Conservation (phyloP, 2,329 filamentous ascomycete species). For the Aspergillus clavatus region DNA sequence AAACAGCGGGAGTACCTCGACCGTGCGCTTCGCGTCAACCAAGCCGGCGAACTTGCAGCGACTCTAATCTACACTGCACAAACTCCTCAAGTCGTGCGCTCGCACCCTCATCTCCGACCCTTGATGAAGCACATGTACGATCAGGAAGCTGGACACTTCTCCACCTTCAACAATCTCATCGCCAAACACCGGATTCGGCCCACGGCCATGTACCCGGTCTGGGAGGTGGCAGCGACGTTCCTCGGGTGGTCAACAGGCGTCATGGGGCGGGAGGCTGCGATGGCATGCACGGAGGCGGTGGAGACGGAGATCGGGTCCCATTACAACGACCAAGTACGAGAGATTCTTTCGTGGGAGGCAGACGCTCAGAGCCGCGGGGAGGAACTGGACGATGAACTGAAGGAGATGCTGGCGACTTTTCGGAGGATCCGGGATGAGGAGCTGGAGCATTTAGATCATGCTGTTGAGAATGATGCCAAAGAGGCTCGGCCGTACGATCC, state of each 20-base stretch:
- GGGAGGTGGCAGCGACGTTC: conserved; percentile 72
- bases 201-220: conserved; percentile 86
- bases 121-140: conserved; percentile 98
- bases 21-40: conserved; percentile 85
- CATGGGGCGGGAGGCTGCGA: conserved; percentile 87
- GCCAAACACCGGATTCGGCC: conserved; percentile 85
- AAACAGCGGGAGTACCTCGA: conserved; percentile 71
- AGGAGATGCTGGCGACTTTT: conserved; percentile 65
- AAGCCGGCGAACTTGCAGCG: conserved; percentile 94
- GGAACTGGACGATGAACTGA: conserved; percentile 73
- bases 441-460: conserved; percentile 92
- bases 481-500: conserved; percentile 86
- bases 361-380: conserved; percentile 73
- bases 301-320: conserved; percentile 97
- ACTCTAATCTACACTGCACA: conserved; percentile 91
- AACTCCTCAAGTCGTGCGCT: conserved; percentile 70
- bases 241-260: conserved; percentile 86
- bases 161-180: conserved; percentile 77
- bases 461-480: conserved; percentile 87
- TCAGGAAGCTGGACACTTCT: conserved; percentile 84
- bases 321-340: conserved; percentile 87
- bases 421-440: conserved; percentile 90
- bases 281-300: conserved; percentile 97
- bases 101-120: conserved; percentile 80
- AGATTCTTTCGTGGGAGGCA: conserved; percentile 73